A percentile compares a stretch with the other conserved stretches of the same genome.
These are phyloP conservation scores for Penicillium sp. DNA, from an alignment of 2,329 filamentous ascomycete species.

Conservation along the genomic window DNA sequence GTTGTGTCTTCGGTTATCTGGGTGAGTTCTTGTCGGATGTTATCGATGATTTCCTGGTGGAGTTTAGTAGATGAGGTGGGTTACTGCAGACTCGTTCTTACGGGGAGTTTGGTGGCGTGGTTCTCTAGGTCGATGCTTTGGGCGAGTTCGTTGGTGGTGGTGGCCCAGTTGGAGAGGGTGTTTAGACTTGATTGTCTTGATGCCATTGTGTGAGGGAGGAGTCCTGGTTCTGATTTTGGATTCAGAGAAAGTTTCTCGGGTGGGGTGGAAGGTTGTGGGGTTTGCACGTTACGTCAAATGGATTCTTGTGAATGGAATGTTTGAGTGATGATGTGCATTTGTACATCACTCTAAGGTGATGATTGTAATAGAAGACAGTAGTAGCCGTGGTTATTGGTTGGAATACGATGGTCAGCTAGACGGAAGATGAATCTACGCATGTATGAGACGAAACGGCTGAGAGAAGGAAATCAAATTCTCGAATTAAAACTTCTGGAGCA, in stretches of 20 bases:
- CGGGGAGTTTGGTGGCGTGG: not conserved
- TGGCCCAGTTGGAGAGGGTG: not conserved
- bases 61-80: too few relatives aligned
- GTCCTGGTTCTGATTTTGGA: not conserved
- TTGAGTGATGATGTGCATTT: too few relatives aligned
- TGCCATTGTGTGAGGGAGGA: not conserved
- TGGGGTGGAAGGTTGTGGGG: not conserved
- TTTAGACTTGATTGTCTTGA: not conserved
- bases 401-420: too few relatives aligned
- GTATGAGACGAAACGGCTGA: not conserved
- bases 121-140: not conserved
- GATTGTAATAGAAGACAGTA: too few relatives aligned
- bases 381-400: not conserved
- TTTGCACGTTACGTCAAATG: not conserved
- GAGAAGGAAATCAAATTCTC: not conserved
- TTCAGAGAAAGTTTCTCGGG: not conserved
- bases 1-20: not conserved
- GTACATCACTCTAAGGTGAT: too few relatives aligned
- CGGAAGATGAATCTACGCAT: not conserved
- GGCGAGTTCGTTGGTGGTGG: not conserved
- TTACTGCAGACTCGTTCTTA: not conserved
- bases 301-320: not conserved
- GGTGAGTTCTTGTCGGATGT: not conserved
- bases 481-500: slow-evolving; percentile 13
- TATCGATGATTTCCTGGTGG: not conserved